Evolutionary conservation across 2,329 filamentous ascomycete genomes (phyloP), one percentile per base, ranked within the genome.

Genomic region (Tolypocladium tundrense): DNA sequence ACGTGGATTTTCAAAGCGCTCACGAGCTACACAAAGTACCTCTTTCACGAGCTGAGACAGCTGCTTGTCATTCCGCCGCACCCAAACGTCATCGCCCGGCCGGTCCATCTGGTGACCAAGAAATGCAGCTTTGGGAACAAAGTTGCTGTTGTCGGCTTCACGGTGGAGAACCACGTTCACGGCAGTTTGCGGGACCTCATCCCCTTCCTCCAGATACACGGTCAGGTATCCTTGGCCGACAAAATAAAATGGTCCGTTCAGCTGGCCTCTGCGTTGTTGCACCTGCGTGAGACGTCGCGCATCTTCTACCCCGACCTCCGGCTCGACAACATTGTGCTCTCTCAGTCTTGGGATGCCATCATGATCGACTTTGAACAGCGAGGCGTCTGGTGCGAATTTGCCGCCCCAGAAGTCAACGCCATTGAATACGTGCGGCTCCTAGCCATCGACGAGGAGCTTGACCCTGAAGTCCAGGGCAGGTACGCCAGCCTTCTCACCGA

Each of bases 291-390:
- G 53, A 70, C 72, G 16, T 74, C 75, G 13, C 66, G 65, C 41
- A 75, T 75, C 31, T 84, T 80, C 64, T 85, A 85, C 61, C 79
- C 82, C 1, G 82, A 85, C 61, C 73, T 85, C 16, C 79, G 82
- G 16, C 75, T 85, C 5, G 82, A 85, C 67, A 85, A 85, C 62
- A 73, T 85, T 40, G 77, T 85, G 3, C 68, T 84, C 16, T 78
- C 79, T 1, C 71, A 72, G 27, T 63, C 70, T 1, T 71, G 70
- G 24, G 74, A 83, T 57, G 69, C 77, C 11, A 66, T 85, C 64
- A 79, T 86, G 75, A 75, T 85, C 5, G 83, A 86, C 60, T 84
- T 86, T 64, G 83, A 86, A 68, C 82, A 85, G 67, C 77, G 83
- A 39, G 82, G 83, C 9, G 81, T 84, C 2, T 85, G 82, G 82